These are phyloP conservation scores for Rhizopus stolonifer DNA, from an alignment of 371 early-diverging fungal genomes.

Conservation along the genomic window DNA sequence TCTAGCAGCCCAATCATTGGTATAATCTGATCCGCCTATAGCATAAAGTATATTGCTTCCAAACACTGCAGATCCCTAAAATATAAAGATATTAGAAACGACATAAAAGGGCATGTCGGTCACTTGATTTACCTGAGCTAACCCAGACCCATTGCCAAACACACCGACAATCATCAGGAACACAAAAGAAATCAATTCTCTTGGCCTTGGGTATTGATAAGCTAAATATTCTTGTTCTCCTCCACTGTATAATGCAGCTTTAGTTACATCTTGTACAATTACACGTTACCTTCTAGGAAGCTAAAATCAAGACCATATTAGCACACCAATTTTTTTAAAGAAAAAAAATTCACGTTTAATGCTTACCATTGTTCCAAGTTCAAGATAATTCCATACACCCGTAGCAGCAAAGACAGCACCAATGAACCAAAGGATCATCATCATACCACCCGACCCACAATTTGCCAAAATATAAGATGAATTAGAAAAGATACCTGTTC, in stretches of 20 bases:
- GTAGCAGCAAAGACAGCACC: slow-evolving; percentile 29
- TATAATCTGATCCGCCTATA: slow-evolving; percentile 19
- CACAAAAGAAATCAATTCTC: slow-evolving; percentile 22
- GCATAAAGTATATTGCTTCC: slow-evolving; percentile 31
- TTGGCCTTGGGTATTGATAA: slow-evolving; percentile 23
- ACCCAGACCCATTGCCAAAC: slow-evolving; percentile 14
- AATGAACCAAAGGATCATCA: slow-evolving; percentile 29
- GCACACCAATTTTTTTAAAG: neutral
- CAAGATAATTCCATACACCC: slow-evolving; percentile 32
- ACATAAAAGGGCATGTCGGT: neutral
- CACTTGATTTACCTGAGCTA: slow-evolving; percentile 29
- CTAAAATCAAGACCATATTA: neutral
- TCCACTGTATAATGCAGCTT: slow-evolving; percentile 9
- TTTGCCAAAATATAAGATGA: slow-evolving; percentile 24
- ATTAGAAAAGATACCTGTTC: slow-evolving; percentile 40
- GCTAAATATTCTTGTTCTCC: slow-evolving; percentile 33
- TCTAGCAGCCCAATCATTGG: slow-evolving; percentile 26
- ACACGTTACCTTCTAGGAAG: slow-evolving; percentile 10
- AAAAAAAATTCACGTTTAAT: neutral
- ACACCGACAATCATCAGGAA: slow-evolving; percentile 27
- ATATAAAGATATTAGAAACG: neutral
- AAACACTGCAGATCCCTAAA: slow-evolving; percentile 27
- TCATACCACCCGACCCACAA: slow-evolving; percentile 40
- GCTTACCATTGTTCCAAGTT: slow-evolving; percentile 31
- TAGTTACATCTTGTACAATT: neutral